Evolutionary conservation across 2,329 filamentous ascomycete species (phyloP), one percentile per base, ranked within the genome.

Genomic region (Botrytis galanthina): DNA sequence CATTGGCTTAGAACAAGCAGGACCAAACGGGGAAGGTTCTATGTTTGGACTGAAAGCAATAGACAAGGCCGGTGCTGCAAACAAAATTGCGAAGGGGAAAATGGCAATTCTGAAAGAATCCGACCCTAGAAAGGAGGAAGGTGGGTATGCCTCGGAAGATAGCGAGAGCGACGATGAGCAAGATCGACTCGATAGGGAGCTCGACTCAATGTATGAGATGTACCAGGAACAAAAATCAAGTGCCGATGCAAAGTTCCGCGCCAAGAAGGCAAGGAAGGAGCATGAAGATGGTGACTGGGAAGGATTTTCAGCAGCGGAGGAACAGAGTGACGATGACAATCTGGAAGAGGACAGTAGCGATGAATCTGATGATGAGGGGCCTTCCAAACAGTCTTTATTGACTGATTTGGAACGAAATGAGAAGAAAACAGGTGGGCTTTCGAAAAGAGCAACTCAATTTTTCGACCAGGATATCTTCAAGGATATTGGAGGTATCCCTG

Each of bases 381-480:
- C 79, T 46, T 77, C 81, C n/a, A 84, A 85, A 22, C 84, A 86
- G 77, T 81, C 83, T 8, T 83, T 93, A 7, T 82, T 92, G 64
- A 91, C 89, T 2, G 90, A 92, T 75, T 84, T 95, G 39, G 86
- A 90, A 76, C 84, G 84, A 71, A 84, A 85, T 12, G 83, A 83
- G 7, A 83, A 84, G 54, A 85, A 86, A 20, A 82, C 84, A 12
- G 85, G 85, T 42, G 90, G 88, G 18, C 85, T 98, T n/a, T 97
- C 94, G 4, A 95, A 91, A 81, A 89, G 94, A 76, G 96, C 96
- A 14, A 89, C 91, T 16, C 88, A 92, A 75, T 99, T 99, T 84
- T 99, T 99, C 82, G 92, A 93, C 78, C 95, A 98, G 81, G 95
- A 98, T 77, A 92, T 99, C 59, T 99, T 99, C 85, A 91, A 95